Percentiles rank a stretch among this genome's conserved stretches.
Conservation (phyloP, 1,139 yeast genomes). For the Kodamaea alishanica region DNA sequence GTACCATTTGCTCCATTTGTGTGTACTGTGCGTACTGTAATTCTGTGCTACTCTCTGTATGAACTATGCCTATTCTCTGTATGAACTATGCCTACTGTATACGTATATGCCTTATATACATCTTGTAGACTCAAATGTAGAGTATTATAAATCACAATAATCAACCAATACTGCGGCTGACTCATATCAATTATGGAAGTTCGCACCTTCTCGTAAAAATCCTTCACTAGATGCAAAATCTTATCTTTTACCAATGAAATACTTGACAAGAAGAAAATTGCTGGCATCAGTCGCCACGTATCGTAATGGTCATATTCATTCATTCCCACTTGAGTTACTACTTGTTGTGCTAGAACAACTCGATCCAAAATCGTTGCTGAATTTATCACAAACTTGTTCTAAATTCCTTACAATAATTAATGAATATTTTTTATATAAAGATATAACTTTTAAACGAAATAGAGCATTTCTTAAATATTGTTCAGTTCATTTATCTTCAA, state of each 20-base stretch:
- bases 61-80: too few species aligned
- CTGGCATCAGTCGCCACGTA: conserved; percentile 16
- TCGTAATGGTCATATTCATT: conserved; percentile 28
- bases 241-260: neutral
- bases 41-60: too few species aligned
- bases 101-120: too few species aligned
- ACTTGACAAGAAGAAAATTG: neutral
- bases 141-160: too few species aligned
- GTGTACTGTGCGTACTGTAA: too few species aligned
- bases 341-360: conserved; percentile 29
- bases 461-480: conserved; percentile 32
- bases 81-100: too few species aligned
- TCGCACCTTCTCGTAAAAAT: too few species aligned
- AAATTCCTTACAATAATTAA: conserved; percentile 35
- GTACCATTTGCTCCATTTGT: too few species aligned
- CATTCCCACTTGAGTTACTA: conserved; percentile 44
- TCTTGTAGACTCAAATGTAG: too few species aligned
- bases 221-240: too few species aligned
- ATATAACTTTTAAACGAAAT: conserved; percentile 24
- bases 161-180: too few species aligned
- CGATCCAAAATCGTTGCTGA: conserved; percentile 20
- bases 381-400: conserved; percentile 33
- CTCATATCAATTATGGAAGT: too few species aligned
- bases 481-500: conserved; percentile 22
- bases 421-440: conserved; percentile 34